Evolutionary conservation across 1,139 yeast genomes (phyloP).

Genomic region (Saccharomyces hybrid): DNA sequence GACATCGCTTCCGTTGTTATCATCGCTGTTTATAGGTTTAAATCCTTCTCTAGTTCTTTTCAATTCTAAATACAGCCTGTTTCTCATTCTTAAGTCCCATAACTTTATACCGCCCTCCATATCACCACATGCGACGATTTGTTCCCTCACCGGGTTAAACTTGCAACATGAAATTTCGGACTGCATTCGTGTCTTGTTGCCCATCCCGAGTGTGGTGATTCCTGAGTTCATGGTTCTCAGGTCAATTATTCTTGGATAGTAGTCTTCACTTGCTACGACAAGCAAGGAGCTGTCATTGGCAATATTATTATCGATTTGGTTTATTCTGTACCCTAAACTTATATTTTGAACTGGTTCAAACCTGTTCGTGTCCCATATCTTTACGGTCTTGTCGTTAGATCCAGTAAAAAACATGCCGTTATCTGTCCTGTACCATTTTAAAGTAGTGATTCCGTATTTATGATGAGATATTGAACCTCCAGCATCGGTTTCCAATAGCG

Average conservation of each 20-base stretch:
- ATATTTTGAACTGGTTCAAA: slow-evolving; percentile 58
- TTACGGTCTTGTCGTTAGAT: slow-evolving; percentile 71
- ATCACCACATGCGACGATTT: slow-evolving; percentile 68
- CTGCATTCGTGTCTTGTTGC: slow-evolving; percentile 54
- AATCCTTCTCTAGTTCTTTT: slow-evolving; percentile 5
- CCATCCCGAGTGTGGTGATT: slow-evolving; percentile 43
- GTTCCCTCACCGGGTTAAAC: slow-evolving; percentile 55
- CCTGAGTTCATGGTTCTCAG: slow-evolving; percentile 37
- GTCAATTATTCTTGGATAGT: slow-evolving; percentile 64
- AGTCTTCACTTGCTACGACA: slow-evolving; percentile 66
- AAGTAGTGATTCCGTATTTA: slow-evolving; percentile 61
- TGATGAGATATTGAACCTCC: slow-evolving; percentile 35
- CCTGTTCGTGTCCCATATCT: slow-evolving; percentile 73
- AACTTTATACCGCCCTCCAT: slow-evolving; percentile 49
- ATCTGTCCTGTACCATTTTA: slow-evolving; percentile 88
- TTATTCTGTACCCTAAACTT: slow-evolving; percentile 43
- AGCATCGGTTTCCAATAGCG: not conserved
- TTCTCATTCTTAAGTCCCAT: slow-evolving; percentile 30
- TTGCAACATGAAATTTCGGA: slow-evolving; percentile 58
- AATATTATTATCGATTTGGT: slow-evolving; percentile 49
- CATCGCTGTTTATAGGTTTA: not conserved
- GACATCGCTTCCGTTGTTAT: not conserved
- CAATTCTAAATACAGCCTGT: slow-evolving; percentile 14
- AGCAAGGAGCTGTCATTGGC: slow-evolving; percentile 48
- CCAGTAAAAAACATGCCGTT: slow-evolving; percentile 79